Evolutionary conservation across 495 filamentous ascomycete genomes (phyloP), one percentile per base, ranked within the genome.

Genomic region (Patellaria atrata): DNA sequence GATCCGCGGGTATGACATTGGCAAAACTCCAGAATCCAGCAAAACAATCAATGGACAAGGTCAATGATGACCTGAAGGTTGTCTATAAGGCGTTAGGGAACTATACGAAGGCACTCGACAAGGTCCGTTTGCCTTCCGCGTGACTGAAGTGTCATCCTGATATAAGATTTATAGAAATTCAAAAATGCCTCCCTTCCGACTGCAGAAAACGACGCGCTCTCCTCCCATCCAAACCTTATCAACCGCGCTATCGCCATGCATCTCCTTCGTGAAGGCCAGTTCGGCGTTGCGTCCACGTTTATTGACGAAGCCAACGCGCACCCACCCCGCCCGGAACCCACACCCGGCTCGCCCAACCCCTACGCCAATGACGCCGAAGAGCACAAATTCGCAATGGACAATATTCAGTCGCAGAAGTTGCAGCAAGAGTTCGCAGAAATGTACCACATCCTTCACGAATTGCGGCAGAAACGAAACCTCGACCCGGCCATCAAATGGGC

Each of bases 231-330:
- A 4, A 58, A 67, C 22, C 67, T 93, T 7, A 80, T 94, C 47
- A 87, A 96, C 53, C 68, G 85, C 15, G 89, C 89, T 14, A 89
- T 96, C 36, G 82, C 80, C 2, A 94, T 97, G 85, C 89, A 97
- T 54, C 64, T 97, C 10, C 69, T 96, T 12, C 76, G 89, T 15
- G 91, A 96, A 62, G 89, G 89, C 22, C 79, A 93, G 52, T 96
- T 97, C 54, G 62, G 57, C 11, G 87, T 94, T 1, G 86, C 86
- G 2, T 65, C 73, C 3, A 82, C 77, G 3, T 94, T 94, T 39
- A 67, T 86, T 13, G 57, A 59, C 8, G 86, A 94, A 45, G 63
- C 56, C 41, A 68, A 37, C 43, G 60, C 41, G 44, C 56, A 44
- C 18, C 43, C 51, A 3, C 37, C 41, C 5, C 41, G 37, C 6